These are phyloP conservation scores for Pythium apleroticum DNA, from an alignment of 352 stramenopile genomes.

Conservation along the genomic window DNA sequence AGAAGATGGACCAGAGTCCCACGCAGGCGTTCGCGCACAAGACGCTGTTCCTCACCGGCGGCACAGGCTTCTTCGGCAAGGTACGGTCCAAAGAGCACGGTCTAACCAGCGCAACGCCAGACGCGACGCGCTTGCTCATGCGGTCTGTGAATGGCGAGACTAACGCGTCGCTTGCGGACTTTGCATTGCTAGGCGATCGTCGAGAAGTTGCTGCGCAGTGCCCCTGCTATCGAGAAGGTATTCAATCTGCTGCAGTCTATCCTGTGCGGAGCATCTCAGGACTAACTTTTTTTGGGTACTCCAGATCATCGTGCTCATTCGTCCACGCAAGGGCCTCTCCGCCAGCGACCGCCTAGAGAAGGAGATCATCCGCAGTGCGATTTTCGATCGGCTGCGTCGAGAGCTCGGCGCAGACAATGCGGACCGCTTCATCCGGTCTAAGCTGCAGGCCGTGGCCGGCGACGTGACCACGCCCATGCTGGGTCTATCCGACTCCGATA, in stretches of 20 bases:
- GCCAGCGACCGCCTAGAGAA: constrained; percentile 55
- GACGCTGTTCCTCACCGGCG: constrained; percentile 82
- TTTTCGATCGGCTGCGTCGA: constrained; percentile 67
- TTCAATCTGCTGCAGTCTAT: background rate
- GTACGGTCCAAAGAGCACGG: constrained; percentile 26
- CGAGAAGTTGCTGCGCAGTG: constrained; percentile 78
- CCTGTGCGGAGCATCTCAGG: background rate
- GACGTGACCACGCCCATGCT: constrained; percentile 72
- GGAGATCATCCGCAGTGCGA: constrained; percentile 69
- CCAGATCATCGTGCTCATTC: constrained; percentile 77
- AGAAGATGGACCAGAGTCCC: constrained; percentile 29
- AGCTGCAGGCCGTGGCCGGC: constrained; percentile 61
- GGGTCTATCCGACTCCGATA: constrained; percentile 50
- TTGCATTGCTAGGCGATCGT: constrained; percentile 49
- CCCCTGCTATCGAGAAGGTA: constrained; percentile 49
- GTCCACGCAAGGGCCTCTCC: constrained; percentile 68
- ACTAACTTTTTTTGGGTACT: constrained; percentile 10
- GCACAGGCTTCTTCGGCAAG: constrained; percentile 87
- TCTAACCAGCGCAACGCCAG: no score
- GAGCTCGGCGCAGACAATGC: constrained; percentile 54
- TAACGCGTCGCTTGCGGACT: background rate
- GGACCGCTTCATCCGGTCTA: constrained; percentile 46
- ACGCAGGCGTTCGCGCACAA: constrained; percentile 60
- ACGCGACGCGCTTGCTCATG: no score
- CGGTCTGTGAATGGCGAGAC: no score